phyloP scores from a whole-genome alignment of 257 asterid genomes.

The Rubia yunnanensis region DNA sequence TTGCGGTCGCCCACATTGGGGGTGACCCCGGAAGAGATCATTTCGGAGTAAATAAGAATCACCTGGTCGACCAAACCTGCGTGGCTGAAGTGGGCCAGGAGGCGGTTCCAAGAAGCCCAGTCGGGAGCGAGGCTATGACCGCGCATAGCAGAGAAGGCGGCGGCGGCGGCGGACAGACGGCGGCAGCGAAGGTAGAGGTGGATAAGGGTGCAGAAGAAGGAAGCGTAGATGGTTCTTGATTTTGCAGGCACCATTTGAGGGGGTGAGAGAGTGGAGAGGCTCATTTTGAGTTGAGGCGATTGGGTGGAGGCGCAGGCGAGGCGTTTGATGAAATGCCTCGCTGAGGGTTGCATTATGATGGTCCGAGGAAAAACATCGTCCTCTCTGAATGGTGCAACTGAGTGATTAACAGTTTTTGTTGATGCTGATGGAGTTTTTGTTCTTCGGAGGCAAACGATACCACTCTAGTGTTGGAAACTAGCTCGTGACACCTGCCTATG shows the following conservation, averaged over 20 bases:
- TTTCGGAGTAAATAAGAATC: conserved; percentile 51
- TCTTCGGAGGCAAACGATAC: background rate
- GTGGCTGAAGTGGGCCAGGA: conserved; percentile 57
- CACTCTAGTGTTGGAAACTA: background rate
- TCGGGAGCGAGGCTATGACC: conserved; percentile 43
- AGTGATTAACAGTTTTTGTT: background rate
- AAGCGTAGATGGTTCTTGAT: conserved; percentile 31
- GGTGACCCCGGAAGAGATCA: conserved; percentile 37
- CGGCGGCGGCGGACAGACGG: conserved; percentile 55
- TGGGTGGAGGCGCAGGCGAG: background rate
- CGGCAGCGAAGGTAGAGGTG: conserved; percentile 76
- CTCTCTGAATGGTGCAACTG: background rate
- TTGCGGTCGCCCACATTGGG: conserved; percentile 59
- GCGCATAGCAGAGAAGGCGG: conserved; percentile 63
- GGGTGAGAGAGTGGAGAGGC: conserved; percentile 6
- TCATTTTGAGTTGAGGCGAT: background rate
- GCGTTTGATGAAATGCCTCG: conserved; percentile 21
- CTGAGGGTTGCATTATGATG: conserved; percentile 8
- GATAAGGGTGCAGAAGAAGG: conserved; percentile 76
- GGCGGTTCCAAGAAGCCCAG: conserved; percentile 46
- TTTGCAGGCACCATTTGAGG: conserved; percentile 12
- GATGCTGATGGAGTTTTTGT: background rate
- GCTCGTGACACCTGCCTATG: no score
- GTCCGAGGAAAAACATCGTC: background rate
- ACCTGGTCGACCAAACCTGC: conserved; percentile 63